Evolutionary conservation across 2,329 filamentous ascomycete genomes (phyloP).

Genomic region (Tympanopsis confertula): DNA sequence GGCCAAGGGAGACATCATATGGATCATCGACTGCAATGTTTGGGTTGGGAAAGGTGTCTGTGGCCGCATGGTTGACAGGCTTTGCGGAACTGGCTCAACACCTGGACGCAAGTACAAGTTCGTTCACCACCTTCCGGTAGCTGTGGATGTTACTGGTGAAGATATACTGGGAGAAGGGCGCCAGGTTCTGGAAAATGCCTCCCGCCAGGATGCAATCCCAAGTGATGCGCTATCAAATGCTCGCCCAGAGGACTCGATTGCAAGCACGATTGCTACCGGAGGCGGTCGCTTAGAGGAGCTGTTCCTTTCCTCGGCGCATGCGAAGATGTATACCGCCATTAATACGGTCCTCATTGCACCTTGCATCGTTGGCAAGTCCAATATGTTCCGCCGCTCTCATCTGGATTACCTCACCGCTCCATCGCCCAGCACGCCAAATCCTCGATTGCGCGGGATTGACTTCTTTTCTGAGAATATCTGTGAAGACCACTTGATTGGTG

Average conservation of each 20-base stretch:
- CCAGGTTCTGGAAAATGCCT: not conserved
- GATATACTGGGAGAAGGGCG: not conserved
- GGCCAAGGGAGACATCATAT: conserved; percentile 76
- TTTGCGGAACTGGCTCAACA: conserved; percentile 52
- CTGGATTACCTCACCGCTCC: conserved; percentile 61
- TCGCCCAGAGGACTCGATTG: no score
- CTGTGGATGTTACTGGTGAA: conserved; percentile 52
- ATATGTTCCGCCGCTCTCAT: conserved; percentile 93
- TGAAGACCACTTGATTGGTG: conserved; percentile 92
- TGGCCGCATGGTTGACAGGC: conserved; percentile 77
- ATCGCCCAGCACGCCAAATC: conserved; percentile 22
- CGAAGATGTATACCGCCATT: conserved; percentile 96
- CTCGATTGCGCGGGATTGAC: conserved; percentile 60
- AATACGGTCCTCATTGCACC: conserved; percentile 84
- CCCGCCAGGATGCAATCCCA: not conserved
- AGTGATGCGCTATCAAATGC: no score
- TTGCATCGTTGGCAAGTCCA: conserved; percentile 91
- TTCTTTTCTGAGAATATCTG: conserved; percentile 94
- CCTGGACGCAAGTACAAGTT: conserved; percentile 64
- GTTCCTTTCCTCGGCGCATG: conserved; percentile 86
- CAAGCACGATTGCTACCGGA: conserved; percentile 18
- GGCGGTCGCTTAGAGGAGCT: conserved; percentile 85
- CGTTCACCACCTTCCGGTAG: conserved; percentile 84
- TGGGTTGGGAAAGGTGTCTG: conserved; percentile 75
- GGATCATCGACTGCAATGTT: conserved; percentile 93